Percentiles rank a stretch among this genome's conserved stretches.
phyloP scores from a whole-genome alignment of 2,329 filamentous ascomycete species.

The Teratosphaeria epicoccoides region DNA sequence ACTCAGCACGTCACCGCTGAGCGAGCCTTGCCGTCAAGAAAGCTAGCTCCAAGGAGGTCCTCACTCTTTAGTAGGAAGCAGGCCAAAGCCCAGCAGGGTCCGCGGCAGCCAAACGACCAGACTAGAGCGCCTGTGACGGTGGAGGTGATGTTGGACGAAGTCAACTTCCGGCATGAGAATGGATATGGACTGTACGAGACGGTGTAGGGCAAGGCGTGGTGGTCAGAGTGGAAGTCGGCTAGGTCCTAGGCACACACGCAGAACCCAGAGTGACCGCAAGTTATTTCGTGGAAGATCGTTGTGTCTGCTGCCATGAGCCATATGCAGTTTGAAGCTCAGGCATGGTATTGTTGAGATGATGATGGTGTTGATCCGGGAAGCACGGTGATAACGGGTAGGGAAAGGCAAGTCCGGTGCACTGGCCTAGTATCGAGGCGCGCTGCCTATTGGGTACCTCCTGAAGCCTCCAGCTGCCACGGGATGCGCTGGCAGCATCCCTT shows the following conservation, averaged over 20 bases:
- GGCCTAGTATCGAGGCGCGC: not conserved
- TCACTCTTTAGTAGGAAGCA: constrained; percentile 16
- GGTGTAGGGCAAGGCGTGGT: constrained; percentile 16
- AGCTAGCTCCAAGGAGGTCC: constrained; percentile 6
- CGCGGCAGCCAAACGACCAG: constrained; percentile 1
- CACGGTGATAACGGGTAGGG: not conserved
- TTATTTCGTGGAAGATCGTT: no score
- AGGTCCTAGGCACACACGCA: no score
- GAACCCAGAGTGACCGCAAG: no score
- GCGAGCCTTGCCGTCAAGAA: constrained; percentile 3
- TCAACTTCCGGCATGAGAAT: constrained; percentile 33
- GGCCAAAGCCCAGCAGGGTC: constrained; percentile 5
- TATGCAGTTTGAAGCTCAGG: no score
- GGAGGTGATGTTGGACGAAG: constrained; percentile 28
- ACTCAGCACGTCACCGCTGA: not conserved
- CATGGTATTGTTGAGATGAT: no score
- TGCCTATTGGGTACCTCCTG: no score
- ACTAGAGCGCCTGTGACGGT: constrained; percentile 12
- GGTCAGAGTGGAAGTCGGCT: constrained; percentile 15
- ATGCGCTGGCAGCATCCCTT: no score
- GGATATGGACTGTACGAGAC: constrained; percentile 37
- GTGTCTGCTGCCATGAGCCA: no score
- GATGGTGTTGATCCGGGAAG: not conserved
- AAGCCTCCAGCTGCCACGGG: no score
- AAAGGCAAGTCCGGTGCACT: not conserved